These are phyloP conservation scores for Diaporthe amygdali DNA, from an alignment of 2,329 filamentous ascomycete species.

Conservation along the genomic window DNA sequence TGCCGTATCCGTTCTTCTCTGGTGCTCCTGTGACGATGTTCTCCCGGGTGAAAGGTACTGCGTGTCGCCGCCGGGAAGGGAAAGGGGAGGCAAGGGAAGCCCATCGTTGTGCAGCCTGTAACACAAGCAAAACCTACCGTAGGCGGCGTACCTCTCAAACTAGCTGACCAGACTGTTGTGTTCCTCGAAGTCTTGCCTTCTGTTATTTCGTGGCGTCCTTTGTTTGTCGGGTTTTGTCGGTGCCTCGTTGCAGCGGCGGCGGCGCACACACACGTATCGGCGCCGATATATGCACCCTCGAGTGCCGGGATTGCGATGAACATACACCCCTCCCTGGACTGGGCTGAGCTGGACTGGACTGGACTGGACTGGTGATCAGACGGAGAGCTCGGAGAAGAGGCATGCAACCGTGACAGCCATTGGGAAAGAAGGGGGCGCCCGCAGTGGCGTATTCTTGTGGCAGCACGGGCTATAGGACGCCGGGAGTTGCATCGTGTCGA, in stretches of 20 bases:
- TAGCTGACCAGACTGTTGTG: not conserved
- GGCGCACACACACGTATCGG: not conserved
- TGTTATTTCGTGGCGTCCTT: not conserved
- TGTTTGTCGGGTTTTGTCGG: not conserved
- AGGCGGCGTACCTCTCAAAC: not conserved
- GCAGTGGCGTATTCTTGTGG: not conserved
- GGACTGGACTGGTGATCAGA: not conserved
- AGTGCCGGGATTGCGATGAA: not conserved
- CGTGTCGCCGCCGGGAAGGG: slow-evolving; percentile 14
- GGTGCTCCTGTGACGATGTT: not conserved
- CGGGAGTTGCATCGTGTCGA: slow-evolving; percentile 1
- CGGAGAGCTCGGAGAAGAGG: not conserved
- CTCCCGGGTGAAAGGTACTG: not conserved
- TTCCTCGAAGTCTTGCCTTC: not conserved
- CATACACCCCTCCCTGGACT: not conserved
- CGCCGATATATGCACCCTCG: not conserved
- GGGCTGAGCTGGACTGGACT: not conserved
- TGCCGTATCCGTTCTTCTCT: not conserved
- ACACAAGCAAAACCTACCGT: not conserved
- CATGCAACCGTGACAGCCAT: slow-evolving; percentile 17
- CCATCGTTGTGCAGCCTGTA: not conserved
- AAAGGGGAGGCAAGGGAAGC: not conserved
- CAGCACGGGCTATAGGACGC: not conserved
- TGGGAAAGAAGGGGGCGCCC: not conserved
- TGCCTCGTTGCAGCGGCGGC: not conserved